Evolutionary conservation across 169 alveolate genomes (phyloP), one percentile per base, ranked within the genome.

Genomic region (Theileria sp.): DNA sequence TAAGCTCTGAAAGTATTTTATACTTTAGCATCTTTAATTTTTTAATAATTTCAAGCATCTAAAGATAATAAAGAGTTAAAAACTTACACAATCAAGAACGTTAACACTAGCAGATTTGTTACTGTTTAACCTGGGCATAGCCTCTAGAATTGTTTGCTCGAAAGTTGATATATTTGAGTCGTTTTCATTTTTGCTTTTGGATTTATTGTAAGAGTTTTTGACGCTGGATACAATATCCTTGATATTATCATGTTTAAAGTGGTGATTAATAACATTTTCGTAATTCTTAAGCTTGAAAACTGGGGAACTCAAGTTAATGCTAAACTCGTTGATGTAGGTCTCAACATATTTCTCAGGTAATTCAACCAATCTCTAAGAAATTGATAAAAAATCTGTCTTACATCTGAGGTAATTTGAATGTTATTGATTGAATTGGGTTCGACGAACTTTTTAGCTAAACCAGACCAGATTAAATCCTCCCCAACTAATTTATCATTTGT

Each of bases 381-480:
- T 25, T 15, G 26, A 8, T 68, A 17, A 21, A 58, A 32, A 58
- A 21, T 15, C 36, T 9, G 3, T 56, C 89, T 19, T 34, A 83
- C 89, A 68, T 83, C 89, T 28, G 89, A 82, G 6, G 91, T 87
- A 34, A 87, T 34, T 65, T 91, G 92, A 82, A 91, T 81, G 9
- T 83, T 74, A 28, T 75, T 82, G 28, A 91, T 32, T 19, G 89
- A 77, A 25, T 87, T 92, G 49, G 92, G 93, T 50, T 92, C 81
- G 17, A 91, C 60, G 83, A 72, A 91, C 28, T 90, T 81, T 65
- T 80, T 87, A n/a, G 79, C 87, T 23, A 91, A 69, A 17, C 94
- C 94, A 21, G 87, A 66, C 92, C 92, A 91, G 23, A 91, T 77
- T 4, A 91, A 74, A 49, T 91, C 94, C 1, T 81, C 9, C 3